Evolutionary conservation across 495 filamentous ascomycete species (phyloP).

Genomic region (Lepidopterella palustris): DNA sequence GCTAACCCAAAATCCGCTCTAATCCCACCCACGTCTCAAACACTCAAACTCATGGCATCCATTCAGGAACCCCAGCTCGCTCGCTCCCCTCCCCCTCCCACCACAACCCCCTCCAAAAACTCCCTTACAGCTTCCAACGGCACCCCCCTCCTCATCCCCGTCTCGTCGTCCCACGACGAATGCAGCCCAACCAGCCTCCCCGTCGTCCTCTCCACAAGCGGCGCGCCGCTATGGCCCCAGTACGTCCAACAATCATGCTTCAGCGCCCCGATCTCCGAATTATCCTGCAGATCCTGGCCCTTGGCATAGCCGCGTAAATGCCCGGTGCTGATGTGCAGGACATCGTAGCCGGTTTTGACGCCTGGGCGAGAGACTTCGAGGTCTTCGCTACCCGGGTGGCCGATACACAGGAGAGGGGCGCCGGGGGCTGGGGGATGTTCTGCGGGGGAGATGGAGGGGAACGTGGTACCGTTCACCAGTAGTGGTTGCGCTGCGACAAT

Average conservation of each 20-base stretch:
- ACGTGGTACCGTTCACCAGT: not conserved
- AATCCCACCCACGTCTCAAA: too few species aligned
- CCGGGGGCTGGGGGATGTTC: not conserved
- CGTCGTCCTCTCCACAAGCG: slow-evolving; percentile 32
- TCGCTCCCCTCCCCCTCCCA: not conserved
- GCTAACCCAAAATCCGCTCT: too few species aligned
- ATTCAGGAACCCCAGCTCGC: too few species aligned
- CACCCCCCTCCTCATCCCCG: slow-evolving; percentile 43
- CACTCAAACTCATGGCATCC: too few species aligned
- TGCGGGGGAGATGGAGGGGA: slow-evolving; percentile 17
- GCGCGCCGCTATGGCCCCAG: slow-evolving; percentile 48
- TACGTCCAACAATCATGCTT: slow-evolving; percentile 51
- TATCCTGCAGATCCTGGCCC: slow-evolving; percentile 40
- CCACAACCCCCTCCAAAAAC: slow-evolving; percentile 23
- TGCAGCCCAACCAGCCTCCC: slow-evolving; percentile 41
- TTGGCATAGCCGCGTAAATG: slow-evolving; percentile 35
- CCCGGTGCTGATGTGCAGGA: slow-evolving; percentile 40
- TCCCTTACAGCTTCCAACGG: slow-evolving; percentile 34
- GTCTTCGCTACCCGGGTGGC: slow-evolving; percentile 44
- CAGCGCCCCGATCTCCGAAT: slow-evolving; percentile 44
- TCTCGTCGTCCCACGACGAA: slow-evolving; percentile 45
- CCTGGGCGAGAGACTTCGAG: slow-evolving; percentile 33
- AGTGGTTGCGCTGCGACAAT: slow-evolving; percentile 29
- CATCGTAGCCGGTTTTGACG: slow-evolving; percentile 38
- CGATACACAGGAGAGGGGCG: slow-evolving; percentile 34